phyloP scores from a whole-genome alignment of 371 early-diverging fungal species.

The Phascolomyces articulosus region DNA sequence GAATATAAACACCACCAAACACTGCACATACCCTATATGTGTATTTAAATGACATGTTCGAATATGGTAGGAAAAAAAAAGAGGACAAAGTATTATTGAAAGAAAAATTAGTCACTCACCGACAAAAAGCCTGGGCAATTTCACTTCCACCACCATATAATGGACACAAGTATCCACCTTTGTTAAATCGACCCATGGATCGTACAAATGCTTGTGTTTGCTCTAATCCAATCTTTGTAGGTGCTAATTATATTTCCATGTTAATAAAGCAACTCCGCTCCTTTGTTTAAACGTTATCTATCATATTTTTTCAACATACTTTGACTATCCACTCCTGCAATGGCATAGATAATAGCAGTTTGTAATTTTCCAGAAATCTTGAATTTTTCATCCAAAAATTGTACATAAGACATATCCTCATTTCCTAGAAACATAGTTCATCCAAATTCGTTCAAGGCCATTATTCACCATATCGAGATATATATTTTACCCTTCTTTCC shows the following conservation, averaged over 20 bases:
- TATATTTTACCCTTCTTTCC: neutral
- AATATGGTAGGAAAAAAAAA: neutral
- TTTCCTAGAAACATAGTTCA: neutral
- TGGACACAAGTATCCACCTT: conserved; percentile 80
- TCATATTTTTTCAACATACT: conserved; percentile 38
- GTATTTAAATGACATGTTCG: neutral
- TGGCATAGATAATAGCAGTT: conserved; percentile 72
- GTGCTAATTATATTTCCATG: neutral
- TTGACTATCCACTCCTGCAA: conserved; percentile 62
- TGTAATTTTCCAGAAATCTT: conserved; percentile 68
- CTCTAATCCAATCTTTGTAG: conserved; percentile 63
- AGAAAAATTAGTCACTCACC: no score
- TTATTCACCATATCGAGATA: neutral
- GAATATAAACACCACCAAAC: conserved; percentile 87
- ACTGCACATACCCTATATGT: conserved; percentile 78
- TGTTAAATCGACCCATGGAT: conserved; percentile 89
- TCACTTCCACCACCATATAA: conserved; percentile 93
- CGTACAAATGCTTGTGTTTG: conserved; percentile 70
- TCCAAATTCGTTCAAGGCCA: neutral
- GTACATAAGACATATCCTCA: conserved; percentile 27
- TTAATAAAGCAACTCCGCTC: no score
- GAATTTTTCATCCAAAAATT: conserved; percentile 64
- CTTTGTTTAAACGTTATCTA: no score
- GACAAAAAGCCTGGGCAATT: conserved; percentile 90
- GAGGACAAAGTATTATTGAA: no score